Evolutionary conservation across 495 filamentous ascomycete genomes (phyloP), one percentile per base, ranked within the genome.

Genomic region (Sphaerosporella brunnea): DNA sequence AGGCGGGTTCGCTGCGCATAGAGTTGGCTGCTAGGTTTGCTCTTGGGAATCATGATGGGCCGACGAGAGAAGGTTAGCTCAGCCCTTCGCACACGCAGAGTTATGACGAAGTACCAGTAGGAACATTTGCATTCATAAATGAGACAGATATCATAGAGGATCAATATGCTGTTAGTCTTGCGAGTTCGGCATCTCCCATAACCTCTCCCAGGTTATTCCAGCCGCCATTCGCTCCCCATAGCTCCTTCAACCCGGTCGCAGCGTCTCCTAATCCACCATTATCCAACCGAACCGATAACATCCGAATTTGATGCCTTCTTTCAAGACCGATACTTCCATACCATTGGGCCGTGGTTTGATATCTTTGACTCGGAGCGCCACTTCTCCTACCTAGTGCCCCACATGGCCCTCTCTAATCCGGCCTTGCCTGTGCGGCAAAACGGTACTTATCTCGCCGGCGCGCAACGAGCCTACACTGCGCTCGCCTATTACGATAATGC

Each of bases 311-410:
- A 44, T 30, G 41, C 41, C 8, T 44, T 44, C 23, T 44, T 44
- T 19, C 41, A 24, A 11, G 41, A 44, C 19, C 41, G 41, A 24
- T 44, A 44, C 19, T 44, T 9, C 13, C 41, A 44, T 19, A 44
- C 28, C 9, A 23, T 44, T n/a, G 41, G 41, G 21, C 41, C 41
- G 11, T 44, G 41, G 41, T 44, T 44, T 23, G 41, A 44, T 23
- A 18, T 44, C 11, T 23, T 44, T 23, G 41, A 44, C 23, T 44
- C 41, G 11, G 41, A 44, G 18, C 16, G 21, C 3, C 41, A 44
- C 23, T 44, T 44, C 18, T 25, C 41, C 1, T 44, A 44, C 9
- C 10, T 44, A 11, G 41, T 44, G n/a, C 41, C 41, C n/a, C 41
- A 44, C 19, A 9, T 44, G n/a, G 20, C 41, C 11, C 41, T 44